Evolutionary conservation across 2,329 filamentous ascomycete species (phyloP).

Genomic region (Tolypocladium ophioglossoides): DNA sequence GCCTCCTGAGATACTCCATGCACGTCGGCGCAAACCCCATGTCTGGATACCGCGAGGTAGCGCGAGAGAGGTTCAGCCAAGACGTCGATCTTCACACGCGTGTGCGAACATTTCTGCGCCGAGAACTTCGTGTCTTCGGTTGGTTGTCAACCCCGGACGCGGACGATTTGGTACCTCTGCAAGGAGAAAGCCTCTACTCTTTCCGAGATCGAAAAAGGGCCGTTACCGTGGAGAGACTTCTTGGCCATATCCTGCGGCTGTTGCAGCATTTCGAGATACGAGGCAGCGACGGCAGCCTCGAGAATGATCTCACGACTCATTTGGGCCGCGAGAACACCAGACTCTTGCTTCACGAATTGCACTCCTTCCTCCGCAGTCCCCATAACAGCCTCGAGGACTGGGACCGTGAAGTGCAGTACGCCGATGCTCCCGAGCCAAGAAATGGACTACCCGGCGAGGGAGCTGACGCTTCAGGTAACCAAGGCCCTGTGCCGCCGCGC

Average conservation of each 20-base stretch:
- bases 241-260: constrained; percentile 79
- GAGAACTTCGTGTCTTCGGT: constrained; percentile 75
- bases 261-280: constrained; percentile 75
- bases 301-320: constrained; percentile 69
- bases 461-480: not conserved
- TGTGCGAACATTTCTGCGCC: constrained; percentile 69
- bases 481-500: not conserved
- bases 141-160: constrained; percentile 43
- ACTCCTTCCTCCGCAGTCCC: constrained; percentile 74
- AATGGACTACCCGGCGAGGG: not conserved
- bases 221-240: constrained; percentile 70
- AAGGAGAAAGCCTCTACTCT: constrained; percentile 1
- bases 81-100: constrained; percentile 62
- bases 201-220: constrained; percentile 25
- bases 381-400: constrained; percentile 62
- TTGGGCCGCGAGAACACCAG: constrained; percentile 62
- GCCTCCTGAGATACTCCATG: constrained; percentile 59
- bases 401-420: constrained; percentile 72
- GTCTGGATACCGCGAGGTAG: constrained; percentile 68
- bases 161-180: constrained; percentile 5
- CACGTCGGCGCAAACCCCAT: constrained; percentile 73
- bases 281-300: constrained; percentile 66
- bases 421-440: constrained; percentile 2
- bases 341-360: constrained; percentile 76
- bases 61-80: constrained; percentile 51